Evolutionary conservation across 129 eudicot species (phyloP), one percentile per base, ranked within the genome.

Genomic region (Flaveria ramosissima): DNA sequence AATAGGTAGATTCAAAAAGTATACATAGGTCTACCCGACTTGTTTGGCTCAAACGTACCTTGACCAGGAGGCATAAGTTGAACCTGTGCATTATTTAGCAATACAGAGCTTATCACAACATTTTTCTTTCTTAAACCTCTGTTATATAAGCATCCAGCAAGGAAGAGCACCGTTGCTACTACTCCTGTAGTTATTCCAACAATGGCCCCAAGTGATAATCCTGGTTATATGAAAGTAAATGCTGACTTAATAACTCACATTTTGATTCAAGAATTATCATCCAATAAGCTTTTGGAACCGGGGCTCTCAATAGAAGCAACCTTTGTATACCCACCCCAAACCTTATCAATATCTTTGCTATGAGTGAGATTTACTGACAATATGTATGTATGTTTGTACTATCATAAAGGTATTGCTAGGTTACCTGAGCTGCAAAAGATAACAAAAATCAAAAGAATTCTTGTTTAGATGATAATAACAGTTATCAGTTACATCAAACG

Each of bases 341-440:
- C 4, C 4, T 4, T 27, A 27, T 27, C 4, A 27, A 27, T 3
- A 3, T 1, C 4, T 27, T 27, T 27, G 30, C 30, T 27, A 27
- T 27, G 4, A 2, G 30, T 27, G 30, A 2, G 30, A 27, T 27
- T 2, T 27, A 27, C 4, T 27, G 30, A 27, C 0, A 27, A 3
- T 27, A 27, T 27, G 30, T 27, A 27, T 27, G 30, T 27, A 2
- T 27, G 30, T 27, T 27, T 27, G 30, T 27, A 27, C 30, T 27
- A 27, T 2, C 4, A 27, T 7, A 71, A 80, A 68, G 76, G 70
- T 73, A 78, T 64, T 32, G 73, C 62, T 70, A 66, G 55, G 70
- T 70, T 81, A 86, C 93, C 91, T 88, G 83, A 70, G 86, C 96
- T 91, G 96, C 86, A 88, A 81, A 72, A 80, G 42, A 75, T 30